Evolutionary conservation across 345 rosid species (phyloP), one percentile per base, ranked within the genome.

Genomic region (Reutealis trisperma): DNA sequence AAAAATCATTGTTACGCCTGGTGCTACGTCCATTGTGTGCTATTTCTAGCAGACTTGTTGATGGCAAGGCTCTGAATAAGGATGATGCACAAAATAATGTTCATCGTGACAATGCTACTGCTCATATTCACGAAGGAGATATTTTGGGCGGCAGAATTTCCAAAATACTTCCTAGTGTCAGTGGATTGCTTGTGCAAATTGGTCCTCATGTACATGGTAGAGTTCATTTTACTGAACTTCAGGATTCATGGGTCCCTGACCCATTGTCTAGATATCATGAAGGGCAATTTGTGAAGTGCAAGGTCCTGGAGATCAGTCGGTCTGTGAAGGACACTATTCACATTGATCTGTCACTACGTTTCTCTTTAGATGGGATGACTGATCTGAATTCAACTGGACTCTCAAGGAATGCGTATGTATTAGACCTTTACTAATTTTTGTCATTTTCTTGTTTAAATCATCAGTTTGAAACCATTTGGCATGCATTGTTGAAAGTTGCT

Each of bases 251-350:
- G 92, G 90, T 82, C 71, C 64, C 89, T 30, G 86, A 90, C 65
- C 99, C 99, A 70, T 81, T 96, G 79, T 83, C 89, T 83, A 91
- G 85, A 60, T 88, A 84, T 77, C 72, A 32, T 24, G 98, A 90
- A 85, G 97, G 97, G 73, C 92, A 96, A 59, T 96, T 93, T 79
- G 93, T 96, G 78, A 93, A 90, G 85, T 92, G 95, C 89, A 93
- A 90, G 85, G 96, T 96, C 83, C 74, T 96, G 75, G 98, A 96
- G 85, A 83, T 92, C 78, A 82, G 88, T 84, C 89, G 2, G 27
- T 85, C 97, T 24, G 84, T 71, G 73, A 88, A 78, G 79, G 96
- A 94, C 57, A 90, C 86, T 76, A 25, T 79, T 79, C 98, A 90
- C 76, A 65, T 92, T 78, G 99, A 96, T 80, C 81, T 96, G 79